A percentile compares a stretch with the other conserved stretches of the same genome.
Evolutionary conservation across 1,139 yeast genomes (phyloP).

Genomic region (Sugiyamaella sp.): DNA sequence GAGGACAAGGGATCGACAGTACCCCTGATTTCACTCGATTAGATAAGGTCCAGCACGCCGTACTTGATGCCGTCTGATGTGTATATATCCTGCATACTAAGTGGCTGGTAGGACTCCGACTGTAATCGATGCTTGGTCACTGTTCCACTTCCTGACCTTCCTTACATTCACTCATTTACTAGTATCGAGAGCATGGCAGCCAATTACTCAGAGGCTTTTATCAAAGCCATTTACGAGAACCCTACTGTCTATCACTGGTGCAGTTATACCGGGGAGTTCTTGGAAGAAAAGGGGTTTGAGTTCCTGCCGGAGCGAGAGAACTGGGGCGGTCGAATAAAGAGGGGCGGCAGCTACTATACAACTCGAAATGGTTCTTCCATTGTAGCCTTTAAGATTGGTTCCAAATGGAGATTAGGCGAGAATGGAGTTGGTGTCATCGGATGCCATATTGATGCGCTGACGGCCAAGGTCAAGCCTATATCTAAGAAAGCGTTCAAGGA

Average conservation of each 20-base stretch:
- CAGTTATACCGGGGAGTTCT: constrained; percentile 49
- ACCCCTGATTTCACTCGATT: constrained; percentile 2
- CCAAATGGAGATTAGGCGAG: constrained; percentile 63
- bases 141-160: neutral
- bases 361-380: constrained; percentile 77
- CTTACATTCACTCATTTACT: neutral
- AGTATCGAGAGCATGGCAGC: constrained; percentile 41
- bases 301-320: constrained; percentile 69
- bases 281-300: constrained; percentile 52
- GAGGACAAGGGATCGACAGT: neutral
- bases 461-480: constrained; percentile 66
- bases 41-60: neutral
- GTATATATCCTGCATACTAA: neutral
- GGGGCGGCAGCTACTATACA: constrained; percentile 70
- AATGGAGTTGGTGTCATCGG: constrained; percentile 83
- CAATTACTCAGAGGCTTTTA: constrained; percentile 56
- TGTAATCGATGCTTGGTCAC: neutral
- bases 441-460: constrained; percentile 90
- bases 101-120: neutral
- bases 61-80: neutral
- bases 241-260: constrained; percentile 96
- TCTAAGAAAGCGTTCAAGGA: constrained; percentile 63
- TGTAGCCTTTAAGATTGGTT: constrained; percentile 73
- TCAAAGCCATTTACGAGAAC: constrained; percentile 74
- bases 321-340: constrained; percentile 58